Evolutionary conservation across 1,284 basidiomycete genomes (phyloP), one percentile per base, ranked within the genome.

Genomic region (Ceratobasidium sp.): DNA sequence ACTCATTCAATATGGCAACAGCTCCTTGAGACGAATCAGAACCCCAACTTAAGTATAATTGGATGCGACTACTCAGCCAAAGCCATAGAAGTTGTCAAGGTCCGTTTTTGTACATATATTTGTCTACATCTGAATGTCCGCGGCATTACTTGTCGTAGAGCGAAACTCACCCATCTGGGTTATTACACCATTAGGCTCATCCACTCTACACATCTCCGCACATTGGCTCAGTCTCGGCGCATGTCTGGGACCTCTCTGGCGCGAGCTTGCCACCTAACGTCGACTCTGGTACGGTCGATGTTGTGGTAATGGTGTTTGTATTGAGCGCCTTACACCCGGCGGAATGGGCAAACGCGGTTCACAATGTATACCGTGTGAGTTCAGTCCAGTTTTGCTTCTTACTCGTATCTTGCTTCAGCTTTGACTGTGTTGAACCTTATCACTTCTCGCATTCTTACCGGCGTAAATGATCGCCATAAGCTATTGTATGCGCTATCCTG

Each of bases 271-370:
- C 96, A 0, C 82, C 86, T 1, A 87, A 86, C 32, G 79, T 96
- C 21, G 81, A 84, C 58, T 87, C 89, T 6, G 87, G 83, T 14
- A 89, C 87, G 11, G 90, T 96, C 18, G 96, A 99, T 79, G 89
- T 98, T 41, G 85, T 95, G 47, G 89, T 96, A n/a, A 87, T 98
- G 76, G 93, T 99, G 58, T 99, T 98, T 79, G 96, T 98, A 16
- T 83, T 99, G 67, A 96, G 94, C 67, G 98, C 98, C 0, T 83
- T 99, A 18, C 96, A 98, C 80, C 98, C 98, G 0, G 82, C 88
- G 62, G 97, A 99, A 84, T 99, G 98, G 98, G 80, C 83, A 0
- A 87, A 87, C 73, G 96, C 96, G 0, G 84, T 98, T 21, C 81
- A 85, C n/a, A 99, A 99, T 79, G 87, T 98, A 0, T 88, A 91